A percentile compares a stretch with the other conserved stretches of the same genome.
These are phyloP conservation scores for Linum trigynum DNA, from an alignment of 345 rosid species.

Conservation along the genomic window DNA sequence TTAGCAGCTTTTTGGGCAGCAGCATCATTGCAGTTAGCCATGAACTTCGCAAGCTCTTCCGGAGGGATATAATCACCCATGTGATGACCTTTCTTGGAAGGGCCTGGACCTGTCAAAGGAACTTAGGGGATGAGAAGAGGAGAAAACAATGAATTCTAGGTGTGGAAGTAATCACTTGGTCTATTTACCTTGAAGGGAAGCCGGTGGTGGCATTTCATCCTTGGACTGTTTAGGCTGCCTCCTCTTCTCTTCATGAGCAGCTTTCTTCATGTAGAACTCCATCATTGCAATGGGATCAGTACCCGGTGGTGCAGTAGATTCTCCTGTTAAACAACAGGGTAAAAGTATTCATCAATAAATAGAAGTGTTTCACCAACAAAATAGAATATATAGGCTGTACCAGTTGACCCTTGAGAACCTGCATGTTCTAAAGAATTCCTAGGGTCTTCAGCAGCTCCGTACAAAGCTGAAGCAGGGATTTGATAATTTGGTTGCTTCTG, in stretches of 20 bases:
- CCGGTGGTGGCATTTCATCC: conserved; percentile 98
- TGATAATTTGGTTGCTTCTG: conserved; percentile 60
- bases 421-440: conserved; percentile 28
- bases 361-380: neutral
- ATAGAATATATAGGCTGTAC: conserved; percentile 23
- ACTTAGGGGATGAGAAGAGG: conserved; percentile 6
- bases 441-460: conserved; percentile 49
- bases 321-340: conserved; percentile 20
- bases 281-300: conserved; percentile 94
- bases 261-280: conserved; percentile 98
- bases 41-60: conserved; percentile 87
- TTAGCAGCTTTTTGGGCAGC: conserved; percentile 51
- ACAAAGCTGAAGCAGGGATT: conserved; percentile 85
- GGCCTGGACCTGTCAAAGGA: conserved; percentile 17
- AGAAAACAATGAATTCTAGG: neutral
- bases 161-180: conserved; percentile 3
- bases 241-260: conserved; percentile 89
- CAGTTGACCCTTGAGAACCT: conserved; percentile 37
- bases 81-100: conserved; percentile 79
- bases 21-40: conserved; percentile 73
- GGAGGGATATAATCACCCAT: conserved; percentile 97
- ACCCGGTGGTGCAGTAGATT: conserved; percentile 21
- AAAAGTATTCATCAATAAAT: neutral
- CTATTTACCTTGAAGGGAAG: conserved; percentile 70
- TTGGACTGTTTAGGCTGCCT: conserved; percentile 91